These are phyloP conservation scores for Calonectria pteridis DNA, from an alignment of 2,329 filamentous ascomycete species.

Conservation along the genomic window DNA sequence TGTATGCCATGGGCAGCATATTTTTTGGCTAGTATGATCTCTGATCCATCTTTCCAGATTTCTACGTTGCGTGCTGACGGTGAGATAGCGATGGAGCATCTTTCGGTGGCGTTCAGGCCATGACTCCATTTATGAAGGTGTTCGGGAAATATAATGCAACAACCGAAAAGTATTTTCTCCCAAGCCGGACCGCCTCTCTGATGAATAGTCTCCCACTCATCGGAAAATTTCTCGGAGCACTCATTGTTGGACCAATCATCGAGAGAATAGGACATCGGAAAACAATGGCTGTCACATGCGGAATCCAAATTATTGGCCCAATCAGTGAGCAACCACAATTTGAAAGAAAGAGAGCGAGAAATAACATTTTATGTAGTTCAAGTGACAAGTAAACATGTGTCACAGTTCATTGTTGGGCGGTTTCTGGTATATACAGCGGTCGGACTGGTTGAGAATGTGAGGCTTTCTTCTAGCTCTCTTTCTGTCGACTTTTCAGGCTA, in stretches of 20 bases:
- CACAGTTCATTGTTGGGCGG: not conserved
- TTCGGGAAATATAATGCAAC: not conserved
- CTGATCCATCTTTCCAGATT: not conserved
- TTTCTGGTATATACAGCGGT: not conserved
- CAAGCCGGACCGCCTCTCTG: not conserved
- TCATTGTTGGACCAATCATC: not conserved
- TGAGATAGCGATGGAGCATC: not conserved
- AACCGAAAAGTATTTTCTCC: not conserved
- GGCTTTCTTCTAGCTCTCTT: not conserved
- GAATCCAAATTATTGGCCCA: not conserved
- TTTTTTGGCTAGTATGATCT: not conserved
- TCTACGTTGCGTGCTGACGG: not conserved
- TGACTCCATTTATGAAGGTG: not conserved
- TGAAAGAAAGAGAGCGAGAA: not conserved
- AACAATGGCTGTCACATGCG: not conserved
- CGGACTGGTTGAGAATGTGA: not conserved
- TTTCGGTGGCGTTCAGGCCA: not conserved
- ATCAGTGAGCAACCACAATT: not conserved
- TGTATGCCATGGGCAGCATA: not conserved
- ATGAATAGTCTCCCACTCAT: not conserved
- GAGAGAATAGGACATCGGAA: not conserved
- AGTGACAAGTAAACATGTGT: not conserved
- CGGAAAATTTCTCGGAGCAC: not conserved
- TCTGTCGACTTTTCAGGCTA: not conserved
- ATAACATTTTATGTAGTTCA: not conserved